Evolutionary conservation across 768 basidiomycete species (phyloP), one percentile per base, ranked within the genome.

Genomic region (Mycena polygramma): DNA sequence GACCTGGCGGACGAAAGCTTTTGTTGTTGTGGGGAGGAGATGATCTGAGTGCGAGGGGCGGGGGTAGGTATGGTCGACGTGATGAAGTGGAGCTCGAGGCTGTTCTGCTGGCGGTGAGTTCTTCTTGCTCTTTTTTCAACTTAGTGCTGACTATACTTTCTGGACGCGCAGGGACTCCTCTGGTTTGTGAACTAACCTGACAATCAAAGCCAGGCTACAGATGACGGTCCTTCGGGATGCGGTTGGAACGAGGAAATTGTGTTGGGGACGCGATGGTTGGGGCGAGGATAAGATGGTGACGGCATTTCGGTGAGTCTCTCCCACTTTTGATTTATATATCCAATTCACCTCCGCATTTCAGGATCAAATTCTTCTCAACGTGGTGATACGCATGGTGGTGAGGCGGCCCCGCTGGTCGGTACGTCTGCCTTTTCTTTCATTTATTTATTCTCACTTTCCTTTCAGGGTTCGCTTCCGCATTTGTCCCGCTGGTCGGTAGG

Each of bases 181-280:
- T 15, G 41, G 15, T 41, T 46, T 11, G 45, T 46, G 45, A 46
- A 46, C 58, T 60, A 60, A 46, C 59, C 35, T 49, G 46, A 60
- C 59, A 49, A 11, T 35, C 26, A 60, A 20, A n/a, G 59, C 43
- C 35, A 22, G 35, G 59, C 45, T 46, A 49, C 59, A 49, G 59
- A 35, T 49, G 46, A 36, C 59, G 46, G 59, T 61, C 59, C 46
- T 19, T 35, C 43, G 24, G 59, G 59, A 61, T 61, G 59, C 59
- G 59, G 59, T 61, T 35, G 59, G 57, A n/a, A 53, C 15, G 39
- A 14, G 39, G n/a, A 24, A 15, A n/a, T n/a, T 14, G 13, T 8
- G 24, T 30, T 35, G 15, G 9, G 26, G 58, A 6, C 30, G 30
- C 30, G 6, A 30, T 30, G 30, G 6, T 6, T 6, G 30, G 30